Base-by-base conservation (phyloP, 129 eudicot genomes). In the Chrysanthemum lavandulifolium region DNA sequence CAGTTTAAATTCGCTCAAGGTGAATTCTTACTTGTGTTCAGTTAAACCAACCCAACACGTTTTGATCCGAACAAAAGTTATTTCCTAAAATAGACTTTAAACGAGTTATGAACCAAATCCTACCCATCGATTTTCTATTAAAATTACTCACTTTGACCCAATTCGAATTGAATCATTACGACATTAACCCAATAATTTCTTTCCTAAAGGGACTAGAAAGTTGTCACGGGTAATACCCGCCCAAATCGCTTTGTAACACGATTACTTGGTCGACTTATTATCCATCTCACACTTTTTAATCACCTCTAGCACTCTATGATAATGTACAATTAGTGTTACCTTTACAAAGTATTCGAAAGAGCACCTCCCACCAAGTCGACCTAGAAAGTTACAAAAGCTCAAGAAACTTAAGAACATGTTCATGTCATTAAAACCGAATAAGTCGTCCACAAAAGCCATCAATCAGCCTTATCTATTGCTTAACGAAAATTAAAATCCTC, bases 311-410 rank as follows among this genome's bases (percentile, higher is more conserved):
- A 36, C 43, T 36, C 8, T 40, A 40, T 40, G 45, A 40, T 29
- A 29, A 40, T 36, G 8, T 36, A 67, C 40, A 15, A 23, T 1
- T 10, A 53, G 13, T 18, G 19, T 81, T 78, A 92, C 98, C 96
- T 93, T 93, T 69, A 87, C 91, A 70, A 87, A 89, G 73, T 82
- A 85, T 83, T 93, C 92, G 97, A 93, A 69, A 93, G 77, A 11
- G 79, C 92, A 65, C 98, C 97, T 2, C 36, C 92, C 90, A 14
- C 96, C 96, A 21, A 93, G 78, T 36, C 98, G 92, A 36, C 98
- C 98, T 62, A 87, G 70, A 66, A 93, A 93, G 69, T 93, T 93
- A 83, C 87, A 85, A 70, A 93, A 89, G 78, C 96, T 86, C 85
- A 93, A 93, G 54, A 93, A 71, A 68, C 92, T 85, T 73, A 93